phyloP scores from a whole-genome alignment of 495 filamentous ascomycete species.

The Tirmania nivea region DNA sequence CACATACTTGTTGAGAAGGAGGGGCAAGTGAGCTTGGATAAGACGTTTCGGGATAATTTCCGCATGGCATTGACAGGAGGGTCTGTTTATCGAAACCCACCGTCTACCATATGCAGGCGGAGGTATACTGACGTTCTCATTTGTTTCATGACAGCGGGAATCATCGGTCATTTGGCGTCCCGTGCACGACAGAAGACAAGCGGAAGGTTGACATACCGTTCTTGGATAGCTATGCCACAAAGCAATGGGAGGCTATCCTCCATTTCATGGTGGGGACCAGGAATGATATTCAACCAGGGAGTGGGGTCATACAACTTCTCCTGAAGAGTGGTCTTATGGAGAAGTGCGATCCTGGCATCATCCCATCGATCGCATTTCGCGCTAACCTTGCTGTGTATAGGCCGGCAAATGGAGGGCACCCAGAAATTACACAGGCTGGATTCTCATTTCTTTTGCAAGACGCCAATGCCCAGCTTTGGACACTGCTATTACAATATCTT shows the following conservation, averaged over 20 bases:
- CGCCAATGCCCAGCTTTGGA: slow-evolving; percentile 91
- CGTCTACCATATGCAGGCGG: not conserved
- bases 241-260: slow-evolving; percentile 85
- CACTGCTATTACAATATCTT: slow-evolving; percentile 76
- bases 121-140: not conserved
- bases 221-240: slow-evolving; percentile 68
- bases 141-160: slow-evolving; percentile 27
- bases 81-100: not conserved
- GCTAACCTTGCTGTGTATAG: not conserved
- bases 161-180: slow-evolving; percentile 75
- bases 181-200: slow-evolving; percentile 37
- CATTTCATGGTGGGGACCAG: slow-evolving; percentile 77
- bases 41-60: slow-evolving; percentile 17
- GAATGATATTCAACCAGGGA: slow-evolving; percentile 36
- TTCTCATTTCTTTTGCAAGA: slow-evolving; percentile 91
- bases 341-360: slow-evolving; percentile 1
- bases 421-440: slow-evolving; percentile 67
- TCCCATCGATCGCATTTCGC: not conserved
- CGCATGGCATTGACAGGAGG: slow-evolving; percentile 70
- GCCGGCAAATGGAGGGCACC: slow-evolving; percentile 27
- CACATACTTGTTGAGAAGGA: slow-evolving; percentile 41
- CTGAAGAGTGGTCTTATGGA: slow-evolving; percentile 62
- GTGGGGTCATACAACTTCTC: slow-evolving; percentile 62
- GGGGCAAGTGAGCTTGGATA: slow-evolving; percentile 10
- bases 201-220: slow-evolving; percentile 38